Evolutionary conservation across 345 rosid genomes (phyloP).

Genomic region (Populus tremula): DNA sequence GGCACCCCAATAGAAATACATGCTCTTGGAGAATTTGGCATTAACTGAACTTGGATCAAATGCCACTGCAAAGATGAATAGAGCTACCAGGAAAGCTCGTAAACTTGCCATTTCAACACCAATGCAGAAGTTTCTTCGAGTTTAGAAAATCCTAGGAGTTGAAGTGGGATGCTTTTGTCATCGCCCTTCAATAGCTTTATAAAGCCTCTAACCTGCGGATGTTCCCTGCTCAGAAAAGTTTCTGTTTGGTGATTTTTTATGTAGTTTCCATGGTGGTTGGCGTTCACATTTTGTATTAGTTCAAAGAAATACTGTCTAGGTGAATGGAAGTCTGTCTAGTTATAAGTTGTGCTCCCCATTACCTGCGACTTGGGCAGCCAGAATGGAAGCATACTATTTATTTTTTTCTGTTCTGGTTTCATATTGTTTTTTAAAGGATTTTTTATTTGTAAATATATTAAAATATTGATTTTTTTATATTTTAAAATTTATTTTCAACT

Average conservation of each 20-base stretch:
- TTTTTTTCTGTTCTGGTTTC: no score
- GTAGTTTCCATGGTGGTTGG: conserved; percentile 3
- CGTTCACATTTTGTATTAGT: background rate
- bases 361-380: background rate
- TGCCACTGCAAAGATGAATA: conserved; percentile 31
- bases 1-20: conserved; percentile 62
- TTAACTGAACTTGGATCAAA: conserved; percentile 36
- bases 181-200: background rate
- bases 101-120: conserved; percentile 39
- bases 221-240: background rate
- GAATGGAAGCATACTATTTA: background rate
- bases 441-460: no score
- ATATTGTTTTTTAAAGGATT: no score
- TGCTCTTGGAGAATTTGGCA: conserved; percentile 50
- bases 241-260: no score
- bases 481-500: no score
- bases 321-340: background rate
- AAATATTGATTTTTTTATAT: no score
- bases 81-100: conserved; percentile 21
- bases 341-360: background rate
- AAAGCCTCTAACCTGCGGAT: background rate
- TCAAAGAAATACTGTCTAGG: background rate
- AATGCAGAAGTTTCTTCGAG: background rate
- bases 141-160: background rate
- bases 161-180: conserved; percentile 22